A percentile compares a stretch with the other conserved stretches of the same genome.
phyloP scores from a whole-genome alignment of 495 filamentous ascomycete species.

The Pyrenopolyporus hunteri region DNA sequence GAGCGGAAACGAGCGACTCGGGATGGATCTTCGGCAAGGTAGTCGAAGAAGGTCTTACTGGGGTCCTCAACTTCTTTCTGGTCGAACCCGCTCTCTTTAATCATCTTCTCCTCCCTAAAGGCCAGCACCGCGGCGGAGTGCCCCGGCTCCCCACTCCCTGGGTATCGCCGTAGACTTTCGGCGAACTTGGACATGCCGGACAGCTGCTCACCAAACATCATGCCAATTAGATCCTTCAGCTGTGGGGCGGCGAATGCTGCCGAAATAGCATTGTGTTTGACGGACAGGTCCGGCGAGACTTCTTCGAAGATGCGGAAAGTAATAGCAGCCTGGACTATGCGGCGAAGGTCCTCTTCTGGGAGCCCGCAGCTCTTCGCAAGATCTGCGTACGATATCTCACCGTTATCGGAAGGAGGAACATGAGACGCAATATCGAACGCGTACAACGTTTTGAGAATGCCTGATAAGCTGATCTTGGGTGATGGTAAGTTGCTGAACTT shows the following conservation, averaged over 20 bases:
- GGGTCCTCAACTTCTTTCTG: constrained; percentile 24
- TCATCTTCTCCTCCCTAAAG: constrained; percentile 5
- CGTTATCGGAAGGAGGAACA: constrained; percentile 18
- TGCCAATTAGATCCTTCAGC: constrained; percentile 45
- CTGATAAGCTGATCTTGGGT: constrained; percentile 17
- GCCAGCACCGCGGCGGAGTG: constrained; percentile 34
- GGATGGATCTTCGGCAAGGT: constrained; percentile 41
- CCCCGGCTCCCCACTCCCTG: constrained; percentile 34
- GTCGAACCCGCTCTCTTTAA: constrained; percentile 6
- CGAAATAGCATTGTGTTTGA: constrained; percentile 48
- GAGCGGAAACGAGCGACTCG: constrained; percentile 50
- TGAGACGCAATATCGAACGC: constrained; percentile 30
- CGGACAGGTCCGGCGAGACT: constrained; percentile 46
- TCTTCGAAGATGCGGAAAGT: constrained; percentile 56
- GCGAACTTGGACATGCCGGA: constrained; percentile 32
- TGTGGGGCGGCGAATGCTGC: constrained; percentile 36
- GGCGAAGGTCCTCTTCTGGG: constrained; percentile 43
- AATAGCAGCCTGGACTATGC: constrained; percentile 55
- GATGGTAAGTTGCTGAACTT: neutral
- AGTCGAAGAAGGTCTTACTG: constrained; percentile 44
- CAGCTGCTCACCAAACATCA: constrained; percentile 50
- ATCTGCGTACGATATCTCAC: constrained; percentile 42
- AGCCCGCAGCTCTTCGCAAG: constrained; percentile 43
- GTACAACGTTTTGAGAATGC: constrained; percentile 26
- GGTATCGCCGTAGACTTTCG: constrained; percentile 37